Evolutionary conservation across 768 basidiomycete genomes (phyloP).

Genomic region (Exidia glandulosa): DNA sequence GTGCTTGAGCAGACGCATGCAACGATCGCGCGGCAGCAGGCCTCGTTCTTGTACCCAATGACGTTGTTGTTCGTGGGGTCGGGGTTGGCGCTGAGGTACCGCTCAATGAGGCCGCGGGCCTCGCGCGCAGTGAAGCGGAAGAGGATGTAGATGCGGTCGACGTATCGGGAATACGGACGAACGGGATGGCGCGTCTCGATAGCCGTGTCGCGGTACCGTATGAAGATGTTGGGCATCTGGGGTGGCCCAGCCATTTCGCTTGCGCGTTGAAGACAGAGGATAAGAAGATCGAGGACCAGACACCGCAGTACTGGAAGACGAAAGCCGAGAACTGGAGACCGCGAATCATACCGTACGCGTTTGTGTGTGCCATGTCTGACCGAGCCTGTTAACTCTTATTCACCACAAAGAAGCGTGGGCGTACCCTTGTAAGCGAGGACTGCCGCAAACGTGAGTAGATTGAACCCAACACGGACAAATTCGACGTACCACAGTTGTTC

Average conservation of each 20-base stretch:
- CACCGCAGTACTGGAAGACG: slow-evolving; percentile 99
- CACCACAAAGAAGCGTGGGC: slow-evolving; percentile 1
- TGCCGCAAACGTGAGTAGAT: slow-evolving; percentile 8
- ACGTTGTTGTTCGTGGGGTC: slow-evolving; percentile 99
- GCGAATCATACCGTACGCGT: slow-evolving; percentile 92
- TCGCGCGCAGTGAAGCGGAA: slow-evolving; percentile 99
- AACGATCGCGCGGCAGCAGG: slow-evolving; percentile 98
- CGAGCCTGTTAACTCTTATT: no score
- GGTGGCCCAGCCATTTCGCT: slow-evolving; percentile 99
- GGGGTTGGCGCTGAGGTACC: slow-evolving; percentile 93
- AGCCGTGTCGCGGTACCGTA: slow-evolving; percentile 89
- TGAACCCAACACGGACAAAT: not conserved
- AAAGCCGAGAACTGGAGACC: slow-evolving; percentile 98
- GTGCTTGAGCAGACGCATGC: slow-evolving; percentile 98
- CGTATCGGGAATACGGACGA: slow-evolving; percentile 91
- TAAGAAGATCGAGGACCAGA: slow-evolving; percentile 86
- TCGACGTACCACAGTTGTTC: slow-evolving; percentile 71
- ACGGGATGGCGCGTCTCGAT: slow-evolving; percentile 98
- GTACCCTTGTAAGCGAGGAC: slow-evolving; percentile 80
- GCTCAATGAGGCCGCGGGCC: slow-evolving; percentile 92
- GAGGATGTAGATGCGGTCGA: slow-evolving; percentile 88
- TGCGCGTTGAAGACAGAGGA: slow-evolving; percentile 93
- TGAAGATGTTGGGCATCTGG: slow-evolving; percentile 94
- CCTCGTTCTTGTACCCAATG: slow-evolving; percentile 98
- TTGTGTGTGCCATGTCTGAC: slow-evolving; percentile 90